Evolutionary conservation across 805 yeast genomes (phyloP).

Genomic region (Yamadazyma scolyti): DNA sequence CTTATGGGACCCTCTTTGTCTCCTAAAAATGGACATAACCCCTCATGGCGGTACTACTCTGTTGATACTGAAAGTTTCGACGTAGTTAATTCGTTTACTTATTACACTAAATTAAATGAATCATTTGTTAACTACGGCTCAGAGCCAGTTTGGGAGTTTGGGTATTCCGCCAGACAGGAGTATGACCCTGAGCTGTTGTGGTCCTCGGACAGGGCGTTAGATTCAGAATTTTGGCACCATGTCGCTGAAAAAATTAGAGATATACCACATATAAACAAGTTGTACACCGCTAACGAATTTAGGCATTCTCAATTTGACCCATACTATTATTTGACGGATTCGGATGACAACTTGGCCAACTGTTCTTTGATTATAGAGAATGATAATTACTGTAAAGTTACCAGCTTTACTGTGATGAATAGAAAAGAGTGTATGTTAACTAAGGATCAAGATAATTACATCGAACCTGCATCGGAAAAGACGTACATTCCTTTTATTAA

Average conservation of each 20-base stretch:
- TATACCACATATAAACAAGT: conserved; percentile 42
- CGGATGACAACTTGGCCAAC: conserved; percentile 23
- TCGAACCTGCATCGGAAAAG: conserved; percentile 10
- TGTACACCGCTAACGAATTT: conserved; percentile 43
- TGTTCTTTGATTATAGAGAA: conserved; percentile 8
- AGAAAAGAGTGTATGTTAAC: conserved; percentile 18
- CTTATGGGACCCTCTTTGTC: conserved; percentile 67
- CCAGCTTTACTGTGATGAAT: conserved; percentile 17
- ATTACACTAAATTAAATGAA: conserved; percentile 54
- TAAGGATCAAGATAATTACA: conserved; percentile 18
- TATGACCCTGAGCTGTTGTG: conserved; percentile 51
- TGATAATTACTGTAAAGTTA: conserved; percentile 18
- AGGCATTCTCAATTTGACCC: conserved; percentile 42
- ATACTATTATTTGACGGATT: conserved; percentile 2
- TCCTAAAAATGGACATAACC: conserved; percentile 57
- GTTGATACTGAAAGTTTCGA: conserved; percentile 59
- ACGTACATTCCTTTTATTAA: conserved; percentile 14
- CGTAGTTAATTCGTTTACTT: conserved; percentile 57
- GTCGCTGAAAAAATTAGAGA: conserved; percentile 31
- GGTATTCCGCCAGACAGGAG: conserved; percentile 61
- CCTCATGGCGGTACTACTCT: conserved; percentile 70
- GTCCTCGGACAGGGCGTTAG: conserved; percentile 57
- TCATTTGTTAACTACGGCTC: conserved; percentile 50
- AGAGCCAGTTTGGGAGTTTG: conserved; percentile 61
- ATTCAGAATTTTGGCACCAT: conserved; percentile 60